Conservation (phyloP, 2,329 filamentous ascomycete species). For the Elsinoe necatrix region DNA sequence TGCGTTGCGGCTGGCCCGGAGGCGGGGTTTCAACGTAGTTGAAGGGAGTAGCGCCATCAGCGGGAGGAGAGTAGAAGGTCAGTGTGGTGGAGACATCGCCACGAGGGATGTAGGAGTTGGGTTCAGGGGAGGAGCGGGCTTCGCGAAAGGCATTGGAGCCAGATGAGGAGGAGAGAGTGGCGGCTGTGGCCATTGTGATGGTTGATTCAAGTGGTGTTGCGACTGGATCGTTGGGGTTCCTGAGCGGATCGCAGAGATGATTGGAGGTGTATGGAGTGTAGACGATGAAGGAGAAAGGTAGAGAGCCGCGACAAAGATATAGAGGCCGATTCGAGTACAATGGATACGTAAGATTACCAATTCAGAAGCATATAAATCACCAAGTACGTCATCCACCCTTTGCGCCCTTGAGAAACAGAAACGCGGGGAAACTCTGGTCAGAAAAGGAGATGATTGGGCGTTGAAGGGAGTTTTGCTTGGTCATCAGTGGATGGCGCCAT, state of each 20-base stretch:
- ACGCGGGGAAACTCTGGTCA: background rate
- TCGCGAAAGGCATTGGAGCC: constrained; percentile 22
- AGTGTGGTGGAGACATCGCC: constrained; percentile 56
- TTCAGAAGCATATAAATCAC: constrained; percentile 8
- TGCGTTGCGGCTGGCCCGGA: constrained; percentile 53
- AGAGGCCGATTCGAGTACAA: background rate
- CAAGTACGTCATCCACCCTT: constrained; percentile 6
- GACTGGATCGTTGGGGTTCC: background rate
- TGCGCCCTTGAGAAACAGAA: background rate
- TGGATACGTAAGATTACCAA: background rate
- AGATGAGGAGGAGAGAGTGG: constrained; percentile 25
- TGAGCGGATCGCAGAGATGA: no score
- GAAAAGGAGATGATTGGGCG: background rate
- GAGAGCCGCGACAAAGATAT: background rate
- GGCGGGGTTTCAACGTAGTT: constrained; percentile 53
- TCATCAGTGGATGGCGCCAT: constrained; percentile 10
- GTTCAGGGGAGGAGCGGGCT: constrained; percentile 15
- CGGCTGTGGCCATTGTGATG: constrained; percentile 38
- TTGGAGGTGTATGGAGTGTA: background rate
- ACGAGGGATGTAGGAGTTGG: constrained; percentile 37
- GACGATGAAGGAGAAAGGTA: background rate
- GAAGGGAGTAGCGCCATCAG: constrained; percentile 52
- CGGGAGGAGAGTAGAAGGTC: constrained; percentile 56
- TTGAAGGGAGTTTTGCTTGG: background rate
- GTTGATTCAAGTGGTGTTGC: background rate